These are phyloP conservation scores for Aegilops umbellulata DNA, from an alignment of 176 grass and related monocot species.

Conservation along the genomic window DNA sequence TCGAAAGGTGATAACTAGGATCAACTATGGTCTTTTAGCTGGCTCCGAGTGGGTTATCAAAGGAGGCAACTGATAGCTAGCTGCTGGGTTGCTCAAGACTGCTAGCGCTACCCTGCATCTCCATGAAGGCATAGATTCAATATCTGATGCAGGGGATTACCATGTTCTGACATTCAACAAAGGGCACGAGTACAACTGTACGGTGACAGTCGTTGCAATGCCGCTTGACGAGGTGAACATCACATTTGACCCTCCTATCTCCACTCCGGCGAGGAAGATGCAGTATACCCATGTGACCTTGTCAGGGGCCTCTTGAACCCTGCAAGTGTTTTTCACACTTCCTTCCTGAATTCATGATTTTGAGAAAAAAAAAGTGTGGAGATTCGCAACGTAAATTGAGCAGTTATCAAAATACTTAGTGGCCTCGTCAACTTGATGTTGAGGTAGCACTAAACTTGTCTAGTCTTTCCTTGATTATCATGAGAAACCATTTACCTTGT, in stretches of 20 bases:
- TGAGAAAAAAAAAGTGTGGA: too few relatives aligned
- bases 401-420: too few relatives aligned
- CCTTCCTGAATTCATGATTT: neutral
- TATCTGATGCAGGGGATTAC: conserved; percentile 56
- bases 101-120: conserved; percentile 73
- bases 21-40: conserved; percentile 93
- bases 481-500: neutral
- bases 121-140: conserved; percentile 66
- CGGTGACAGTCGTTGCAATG: conserved; percentile 68
- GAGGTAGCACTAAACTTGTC: neutral
- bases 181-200: conserved; percentile 67
- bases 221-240: conserved; percentile 91
- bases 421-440: too few relatives aligned
- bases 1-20: conserved; percentile 84
- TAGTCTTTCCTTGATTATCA: neutral
- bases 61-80: conserved; percentile 78
- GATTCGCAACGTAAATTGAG: too few relatives aligned
- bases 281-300: conserved; percentile 84
- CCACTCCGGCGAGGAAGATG: conserved; percentile 68
- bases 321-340: conserved; percentile 48
- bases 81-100: conserved; percentile 64
- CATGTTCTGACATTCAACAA: conserved; percentile 69
- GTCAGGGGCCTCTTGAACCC: conserved; percentile 78
- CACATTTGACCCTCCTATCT: conserved; percentile 61
- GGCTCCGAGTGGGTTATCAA: conserved; percentile 84